Conservation (phyloP, 148 eudicot genomes). For the Rheum nobile region DNA sequence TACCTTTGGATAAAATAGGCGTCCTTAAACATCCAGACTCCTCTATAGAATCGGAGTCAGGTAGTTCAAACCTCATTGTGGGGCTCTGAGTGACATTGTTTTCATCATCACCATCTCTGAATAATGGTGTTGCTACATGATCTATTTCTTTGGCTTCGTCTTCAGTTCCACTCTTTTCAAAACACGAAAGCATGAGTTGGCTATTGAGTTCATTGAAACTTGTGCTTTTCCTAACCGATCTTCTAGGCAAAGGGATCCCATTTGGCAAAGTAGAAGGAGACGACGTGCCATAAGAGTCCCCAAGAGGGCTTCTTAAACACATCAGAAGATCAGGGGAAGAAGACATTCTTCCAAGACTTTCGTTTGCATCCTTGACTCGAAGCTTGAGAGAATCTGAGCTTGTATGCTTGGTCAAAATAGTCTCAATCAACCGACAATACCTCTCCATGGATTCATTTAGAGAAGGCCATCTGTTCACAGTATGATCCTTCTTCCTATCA, state of each 20-base stretch:
- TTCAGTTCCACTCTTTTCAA: neutral
- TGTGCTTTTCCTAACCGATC: neutral
- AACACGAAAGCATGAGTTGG: neutral
- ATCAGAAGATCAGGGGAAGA: constrained; percentile 62
- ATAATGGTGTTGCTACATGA: neutral
- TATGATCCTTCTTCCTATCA: constrained; percentile 3
- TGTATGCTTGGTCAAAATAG: constrained; percentile 14
- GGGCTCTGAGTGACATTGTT: neutral
- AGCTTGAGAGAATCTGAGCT: constrained; percentile 20
- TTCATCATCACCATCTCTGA: neutral
- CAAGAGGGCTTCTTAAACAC: constrained; percentile 15
- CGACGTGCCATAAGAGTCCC: constrained; percentile 9
- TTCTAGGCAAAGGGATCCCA: constrained; percentile 7
- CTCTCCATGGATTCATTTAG: constrained; percentile 44
- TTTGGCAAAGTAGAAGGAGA: constrained; percentile 6
- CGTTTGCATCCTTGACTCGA: constrained; percentile 16
- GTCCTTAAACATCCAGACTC: neutral
- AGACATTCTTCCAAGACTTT: constrained; percentile 38
- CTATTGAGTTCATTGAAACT: constrained; percentile 14
- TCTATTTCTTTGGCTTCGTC: neutral
- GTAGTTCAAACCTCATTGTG: neutral
- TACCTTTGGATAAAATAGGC: neutral
- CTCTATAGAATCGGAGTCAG: neutral
- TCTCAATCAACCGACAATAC: constrained; percentile 38
- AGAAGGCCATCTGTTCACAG: constrained; percentile 30